Conservation (phyloP, 495 filamentous ascomycete genomes). For the Chaetomium cochliodes region DNA sequence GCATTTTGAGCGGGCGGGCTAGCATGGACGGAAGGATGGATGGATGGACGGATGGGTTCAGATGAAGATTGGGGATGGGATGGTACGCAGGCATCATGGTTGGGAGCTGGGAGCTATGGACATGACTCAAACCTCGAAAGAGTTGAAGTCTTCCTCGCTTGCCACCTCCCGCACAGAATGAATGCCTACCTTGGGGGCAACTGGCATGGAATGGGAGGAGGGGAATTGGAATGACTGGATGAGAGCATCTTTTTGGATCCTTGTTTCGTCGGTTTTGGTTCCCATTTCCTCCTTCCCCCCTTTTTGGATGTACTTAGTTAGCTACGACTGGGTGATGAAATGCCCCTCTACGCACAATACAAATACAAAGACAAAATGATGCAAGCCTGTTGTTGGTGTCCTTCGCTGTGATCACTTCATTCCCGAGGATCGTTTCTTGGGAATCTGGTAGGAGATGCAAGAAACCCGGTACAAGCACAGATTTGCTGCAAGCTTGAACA, state of each 20-base stretch:
- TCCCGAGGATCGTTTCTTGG: no score
- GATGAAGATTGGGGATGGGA: not conserved
- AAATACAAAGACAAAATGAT: slow-evolving; percentile 13
- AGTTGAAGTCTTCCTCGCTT: not conserved
- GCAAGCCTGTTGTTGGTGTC: not conserved
- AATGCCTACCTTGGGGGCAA: no score
- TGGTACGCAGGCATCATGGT: not conserved
- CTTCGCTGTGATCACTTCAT: no score
- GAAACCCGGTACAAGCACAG: no score
- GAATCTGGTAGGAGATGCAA: no score
- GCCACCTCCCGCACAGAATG: not conserved
- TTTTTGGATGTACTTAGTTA: slow-evolving; percentile 7
- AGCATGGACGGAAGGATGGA: slow-evolving; percentile 9
- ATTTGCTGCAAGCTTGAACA: no score
- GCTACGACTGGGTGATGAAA: not conserved
- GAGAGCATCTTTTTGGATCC: slow-evolving; percentile 12
- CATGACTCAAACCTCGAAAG: not conserved
- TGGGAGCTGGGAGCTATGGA: not conserved
- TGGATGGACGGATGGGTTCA: not conserved
- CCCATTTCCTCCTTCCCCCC: not conserved
- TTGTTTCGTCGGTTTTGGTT: slow-evolving; percentile 16
- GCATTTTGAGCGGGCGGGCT: slow-evolving; percentile 19
- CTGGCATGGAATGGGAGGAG: slow-evolving; percentile 5
- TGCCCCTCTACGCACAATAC: slow-evolving; percentile 1
- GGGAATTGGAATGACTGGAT: slow-evolving; percentile 12